These are phyloP conservation scores for Talaromyces sp. DNA, from an alignment of 2,329 filamentous ascomycete species.

Conservation along the genomic window DNA sequence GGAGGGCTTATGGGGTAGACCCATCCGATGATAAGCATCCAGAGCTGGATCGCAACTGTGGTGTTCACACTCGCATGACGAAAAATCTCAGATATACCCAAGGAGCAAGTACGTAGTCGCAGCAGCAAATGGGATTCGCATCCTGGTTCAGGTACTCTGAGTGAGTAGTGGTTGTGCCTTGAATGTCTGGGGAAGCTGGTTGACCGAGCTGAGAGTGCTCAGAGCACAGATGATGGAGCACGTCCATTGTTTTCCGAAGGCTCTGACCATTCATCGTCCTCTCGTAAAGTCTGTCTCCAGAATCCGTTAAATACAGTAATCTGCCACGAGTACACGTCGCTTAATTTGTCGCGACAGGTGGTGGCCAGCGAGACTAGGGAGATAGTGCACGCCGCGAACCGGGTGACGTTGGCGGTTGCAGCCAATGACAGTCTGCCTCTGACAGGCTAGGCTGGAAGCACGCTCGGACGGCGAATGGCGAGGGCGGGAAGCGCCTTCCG, in stretches of 20 bases:
- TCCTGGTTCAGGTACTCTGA: not conserved
- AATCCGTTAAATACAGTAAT: not conserved
- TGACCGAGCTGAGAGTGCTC: not conserved
- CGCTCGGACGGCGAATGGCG: conserved; percentile 10
- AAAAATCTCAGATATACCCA: not conserved
- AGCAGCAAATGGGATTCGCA: not conserved
- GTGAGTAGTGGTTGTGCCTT: not conserved
- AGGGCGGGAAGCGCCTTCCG: conserved; percentile 8
- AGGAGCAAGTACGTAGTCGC: not conserved
- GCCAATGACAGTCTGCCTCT: not conserved
- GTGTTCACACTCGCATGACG: not conserved
- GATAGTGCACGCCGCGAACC: conserved; percentile 1
- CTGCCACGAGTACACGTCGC: conserved; percentile 2
- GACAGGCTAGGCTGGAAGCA: not conserved
- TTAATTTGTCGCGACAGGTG: conserved; percentile 4
- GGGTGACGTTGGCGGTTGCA: not conserved
- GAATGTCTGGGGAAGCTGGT: not conserved
- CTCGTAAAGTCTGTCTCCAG: not conserved
- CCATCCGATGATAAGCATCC: not conserved
- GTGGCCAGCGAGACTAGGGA: not conserved
- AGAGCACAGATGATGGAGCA: not conserved
- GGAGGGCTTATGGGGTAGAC: not conserved
- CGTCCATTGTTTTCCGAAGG: not conserved
- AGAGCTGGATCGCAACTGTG: not conserved
- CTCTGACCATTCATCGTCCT: not conserved